phyloP scores from a whole-genome alignment of 2,329 filamentous ascomycete species.

The Stemphylium beticola region DNA sequence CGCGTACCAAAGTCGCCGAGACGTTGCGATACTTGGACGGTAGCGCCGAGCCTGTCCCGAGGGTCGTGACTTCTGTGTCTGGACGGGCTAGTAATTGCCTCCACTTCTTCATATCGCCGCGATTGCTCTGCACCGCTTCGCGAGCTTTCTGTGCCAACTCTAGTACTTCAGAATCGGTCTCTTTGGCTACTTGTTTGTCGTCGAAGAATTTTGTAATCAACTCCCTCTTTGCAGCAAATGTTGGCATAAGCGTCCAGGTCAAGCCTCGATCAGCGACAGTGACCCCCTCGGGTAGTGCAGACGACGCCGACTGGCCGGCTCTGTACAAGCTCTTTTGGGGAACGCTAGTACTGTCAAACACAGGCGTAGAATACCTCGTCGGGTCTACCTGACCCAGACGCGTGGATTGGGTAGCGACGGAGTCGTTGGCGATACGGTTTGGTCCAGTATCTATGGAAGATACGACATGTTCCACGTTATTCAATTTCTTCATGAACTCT shows the following conservation, averaged over 20 bases:
- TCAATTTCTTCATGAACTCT: slow-evolving; percentile 70
- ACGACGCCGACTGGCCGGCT: not conserved
- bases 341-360: slow-evolving; percentile 64
- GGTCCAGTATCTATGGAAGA: slow-evolving; percentile 76
- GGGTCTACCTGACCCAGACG: slow-evolving; percentile 76
- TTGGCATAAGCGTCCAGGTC: slow-evolving; percentile 55
- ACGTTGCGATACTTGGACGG: slow-evolving; percentile 97
- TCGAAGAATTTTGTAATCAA: slow-evolving; percentile 51
- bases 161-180: slow-evolving; percentile 57
- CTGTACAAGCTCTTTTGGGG: slow-evolving; percentile 44
- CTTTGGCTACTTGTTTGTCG: slow-evolving; percentile 51
- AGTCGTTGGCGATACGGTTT: slow-evolving; percentile 75
- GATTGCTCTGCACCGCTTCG: slow-evolving; percentile 43
- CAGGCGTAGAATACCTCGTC: slow-evolving; percentile 73
- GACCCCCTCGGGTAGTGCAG: slow-evolving; percentile 26
- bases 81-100: slow-evolving; percentile 72
- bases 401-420: slow-evolving; percentile 69
- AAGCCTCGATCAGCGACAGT: slow-evolving; percentile 50
- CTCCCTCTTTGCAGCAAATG: slow-evolving; percentile 46
- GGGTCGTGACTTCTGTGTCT: slow-evolving; percentile 81
- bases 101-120: slow-evolving; percentile 59
- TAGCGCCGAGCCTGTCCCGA: slow-evolving; percentile 88
- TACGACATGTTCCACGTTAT: slow-evolving; percentile 73
- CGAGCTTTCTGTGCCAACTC: slow-evolving; percentile 58
- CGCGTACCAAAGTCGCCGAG: slow-evolving; percentile 81